Evolutionary conservation across 495 filamentous ascomycete genomes (phyloP), one percentile per base, ranked within the genome.

Genomic region (Pseudotulostoma volvatum): DNA sequence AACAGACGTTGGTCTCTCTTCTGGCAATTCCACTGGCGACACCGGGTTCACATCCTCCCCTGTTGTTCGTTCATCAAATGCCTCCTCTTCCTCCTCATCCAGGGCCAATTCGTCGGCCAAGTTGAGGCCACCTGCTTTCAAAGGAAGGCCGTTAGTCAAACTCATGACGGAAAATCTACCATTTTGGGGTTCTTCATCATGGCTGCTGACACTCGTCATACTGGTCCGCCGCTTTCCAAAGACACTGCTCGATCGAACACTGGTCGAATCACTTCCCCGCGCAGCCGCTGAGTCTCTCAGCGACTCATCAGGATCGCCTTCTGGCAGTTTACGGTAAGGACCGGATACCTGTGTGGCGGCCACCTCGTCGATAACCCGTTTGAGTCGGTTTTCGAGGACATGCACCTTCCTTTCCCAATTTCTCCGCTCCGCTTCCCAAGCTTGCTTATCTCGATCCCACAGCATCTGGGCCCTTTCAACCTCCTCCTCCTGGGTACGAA

Each of bases 101-200:
- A 92, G 78, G 37, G 77, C 76, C 42, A 97, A 67, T 64, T 97
- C 90, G 46, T 95, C 84, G 7, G 90, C 90, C 31, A 97, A 60
- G 46, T 78, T 90, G 28, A 85, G 47, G 7, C 81, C 81, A 37
- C 76, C 76, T 14, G 62, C 48, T 49, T 78, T 79, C 7, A 52
- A 45, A 3, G 61, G 71, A 43, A 70, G 61, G 5, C 64, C 66
- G 39, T 76, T 73, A 7, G 56, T 45, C 23, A 61, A 48, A 40
- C 60, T 69, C 42, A 78, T 63, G 25, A 77, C 64, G 8, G 84
- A 90, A 51, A 78, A 83, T 21, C 83, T 71, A 21, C 64, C 58
- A 45, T 58, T 57, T 21, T 51, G 54, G 16, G 49, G 45, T 14
- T 51, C 47, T 19, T 61, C 58, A 28, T 61, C 61, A 31, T 71